phyloP scores from a whole-genome alignment of 139 green algal species.

The Edaphochlamys debaryana region DNA sequence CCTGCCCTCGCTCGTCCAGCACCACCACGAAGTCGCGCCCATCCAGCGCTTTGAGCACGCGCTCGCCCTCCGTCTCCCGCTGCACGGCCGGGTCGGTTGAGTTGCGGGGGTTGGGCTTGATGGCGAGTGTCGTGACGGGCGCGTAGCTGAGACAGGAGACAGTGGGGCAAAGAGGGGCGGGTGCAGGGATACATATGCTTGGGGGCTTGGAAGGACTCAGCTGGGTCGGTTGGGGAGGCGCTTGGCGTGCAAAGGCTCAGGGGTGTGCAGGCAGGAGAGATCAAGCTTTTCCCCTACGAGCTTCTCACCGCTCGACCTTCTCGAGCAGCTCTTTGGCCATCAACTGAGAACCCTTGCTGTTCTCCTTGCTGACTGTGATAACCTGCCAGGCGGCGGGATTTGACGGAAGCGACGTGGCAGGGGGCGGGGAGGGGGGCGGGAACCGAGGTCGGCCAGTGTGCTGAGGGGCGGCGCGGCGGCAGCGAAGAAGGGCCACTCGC shows the following conservation, averaged over 20 bases:
- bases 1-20: constrained; percentile 76
- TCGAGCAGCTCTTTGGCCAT: constrained; percentile 61
- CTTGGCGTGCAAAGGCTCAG: too few species aligned
- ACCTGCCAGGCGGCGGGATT: constrained; percentile 31
- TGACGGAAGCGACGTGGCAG: neutral
- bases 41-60: constrained; percentile 53
- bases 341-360: constrained; percentile 39
- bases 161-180: too few species aligned
- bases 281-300: neutral
- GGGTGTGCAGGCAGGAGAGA: too few species aligned
- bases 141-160: too few species aligned
- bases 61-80: constrained; percentile 48
- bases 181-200: too few species aligned
- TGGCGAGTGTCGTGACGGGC: constrained; percentile 28
- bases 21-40: constrained; percentile 65
- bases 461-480: too few species aligned
- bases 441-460: too few species aligned
- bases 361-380: constrained; percentile 63
- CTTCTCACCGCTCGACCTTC: constrained; percentile 60
- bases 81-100: constrained; percentile 43
- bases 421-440: too few species aligned
- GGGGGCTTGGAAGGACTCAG: too few species aligned
- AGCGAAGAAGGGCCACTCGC: too few species aligned
- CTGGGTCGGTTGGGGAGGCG: too few species aligned
- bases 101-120: constrained; percentile 77